Conservation (phyloP, 306 rosid genomes). For the Prunus salicina region DNA sequence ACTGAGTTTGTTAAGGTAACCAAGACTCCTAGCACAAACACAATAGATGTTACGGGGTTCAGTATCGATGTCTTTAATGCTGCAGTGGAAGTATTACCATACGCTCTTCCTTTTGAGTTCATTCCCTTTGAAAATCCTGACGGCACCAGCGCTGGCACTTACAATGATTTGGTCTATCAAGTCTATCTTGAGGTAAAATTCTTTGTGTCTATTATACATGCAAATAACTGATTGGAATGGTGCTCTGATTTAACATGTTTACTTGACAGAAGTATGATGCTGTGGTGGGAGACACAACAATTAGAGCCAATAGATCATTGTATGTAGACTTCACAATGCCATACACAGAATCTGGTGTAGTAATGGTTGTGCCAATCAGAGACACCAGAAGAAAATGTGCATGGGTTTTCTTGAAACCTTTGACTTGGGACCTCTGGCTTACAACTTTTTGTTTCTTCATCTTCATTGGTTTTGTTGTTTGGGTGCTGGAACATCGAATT, state of each 20-base stretch:
- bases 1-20: constrained; percentile 21
- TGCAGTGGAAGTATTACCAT: constrained; percentile 23
- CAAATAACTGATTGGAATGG: too few relatives aligned
- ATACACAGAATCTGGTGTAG: constrained; percentile 30
- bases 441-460: constrained; percentile 28
- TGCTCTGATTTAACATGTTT: background rate
- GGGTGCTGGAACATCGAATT: constrained; percentile 44
- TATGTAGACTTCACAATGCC: constrained; percentile 49
- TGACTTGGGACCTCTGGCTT: constrained; percentile 36
- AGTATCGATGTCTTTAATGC: constrained; percentile 34
- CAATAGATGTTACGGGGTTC: constrained; percentile 13
- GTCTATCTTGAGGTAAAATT: constrained; percentile 26
- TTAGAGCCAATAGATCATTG: constrained; percentile 19
- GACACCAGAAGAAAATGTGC: constrained; percentile 3
- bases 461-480: constrained; percentile 34
- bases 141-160: constrained; percentile 16
- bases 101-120: constrained; percentile 22
- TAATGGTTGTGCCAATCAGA: constrained; percentile 32
- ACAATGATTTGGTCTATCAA: constrained; percentile 29
- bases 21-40: constrained; percentile 5
- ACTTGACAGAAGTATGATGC: constrained; percentile 31
- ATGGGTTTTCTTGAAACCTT: constrained; percentile 48
- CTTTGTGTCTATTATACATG: background rate
- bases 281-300: constrained; percentile 39
- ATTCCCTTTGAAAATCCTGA: constrained; percentile 21